Conservation (phyloP, 805 yeast species). For the Kuraishia cidri region DNA sequence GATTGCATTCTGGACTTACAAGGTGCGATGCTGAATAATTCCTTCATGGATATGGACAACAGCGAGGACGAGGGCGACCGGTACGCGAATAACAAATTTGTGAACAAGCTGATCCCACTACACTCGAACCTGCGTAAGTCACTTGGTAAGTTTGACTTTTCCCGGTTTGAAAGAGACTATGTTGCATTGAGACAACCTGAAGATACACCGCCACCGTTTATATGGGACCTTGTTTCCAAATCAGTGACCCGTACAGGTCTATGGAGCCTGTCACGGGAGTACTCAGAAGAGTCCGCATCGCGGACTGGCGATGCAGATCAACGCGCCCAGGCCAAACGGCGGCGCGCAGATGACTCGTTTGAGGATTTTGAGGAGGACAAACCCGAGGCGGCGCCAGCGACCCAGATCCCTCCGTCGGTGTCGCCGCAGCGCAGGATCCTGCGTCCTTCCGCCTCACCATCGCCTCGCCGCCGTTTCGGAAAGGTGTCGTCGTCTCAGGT, state of each 20-base stretch:
- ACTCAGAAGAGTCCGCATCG: background rate
- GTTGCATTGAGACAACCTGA: background rate
- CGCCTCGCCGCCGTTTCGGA: too few relatives aligned
- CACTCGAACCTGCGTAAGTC: constrained; percentile 2
- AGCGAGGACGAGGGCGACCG: constrained; percentile 2
- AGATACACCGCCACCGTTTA: background rate
- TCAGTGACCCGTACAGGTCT: constrained; percentile 1
- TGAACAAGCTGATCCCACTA: constrained; percentile 6
- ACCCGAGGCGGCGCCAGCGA: too few relatives aligned
- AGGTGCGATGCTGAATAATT: constrained; percentile 3
- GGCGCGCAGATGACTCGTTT: background rate
- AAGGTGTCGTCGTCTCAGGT: too few relatives aligned
- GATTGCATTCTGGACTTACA: constrained; percentile 5
- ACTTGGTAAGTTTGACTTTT: constrained; percentile 1
- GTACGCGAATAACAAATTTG: constrained; percentile 4
- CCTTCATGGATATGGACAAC: background rate
- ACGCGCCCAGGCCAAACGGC: background rate
- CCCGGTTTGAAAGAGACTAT: too few relatives aligned
- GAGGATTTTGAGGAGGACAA: constrained; percentile 1
- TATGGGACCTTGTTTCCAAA: constrained; percentile 2
- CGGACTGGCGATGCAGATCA: background rate
- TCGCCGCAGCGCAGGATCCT: too few relatives aligned
- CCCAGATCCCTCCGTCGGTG: too few relatives aligned
- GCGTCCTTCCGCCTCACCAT: too few relatives aligned
- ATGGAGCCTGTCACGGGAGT: constrained; percentile 4